These are phyloP conservation scores for Syzygium aromaticum DNA, from an alignment of 345 rosid genomes.

Conservation along the genomic window DNA sequence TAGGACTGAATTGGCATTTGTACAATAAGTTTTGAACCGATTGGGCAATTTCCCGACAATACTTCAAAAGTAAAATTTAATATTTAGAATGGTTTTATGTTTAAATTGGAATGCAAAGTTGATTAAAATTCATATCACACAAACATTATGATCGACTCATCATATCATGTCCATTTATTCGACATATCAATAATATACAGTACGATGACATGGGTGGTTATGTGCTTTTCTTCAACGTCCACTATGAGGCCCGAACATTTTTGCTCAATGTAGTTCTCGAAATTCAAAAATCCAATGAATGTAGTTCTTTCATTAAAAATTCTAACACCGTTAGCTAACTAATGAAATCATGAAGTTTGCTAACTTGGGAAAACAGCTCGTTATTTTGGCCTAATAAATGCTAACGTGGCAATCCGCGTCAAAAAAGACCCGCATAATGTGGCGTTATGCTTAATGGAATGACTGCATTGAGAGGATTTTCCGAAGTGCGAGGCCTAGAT, in stretches of 20 bases:
- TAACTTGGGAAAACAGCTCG: neutral
- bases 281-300: neutral
- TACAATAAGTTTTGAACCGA: too few relatives aligned
- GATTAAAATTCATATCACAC: neutral
- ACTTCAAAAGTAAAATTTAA: neutral
- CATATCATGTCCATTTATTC: neutral
- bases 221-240: neutral
- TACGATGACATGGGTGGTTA: neutral
- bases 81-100: neutral
- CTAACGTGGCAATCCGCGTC: neutral
- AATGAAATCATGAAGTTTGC: neutral
- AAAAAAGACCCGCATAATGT: neutral
- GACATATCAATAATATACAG: neutral
- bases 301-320: neutral
- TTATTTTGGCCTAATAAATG: neutral
- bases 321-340: neutral
- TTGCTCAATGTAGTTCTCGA: neutral
- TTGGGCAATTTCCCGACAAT: neutral
- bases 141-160: neutral
- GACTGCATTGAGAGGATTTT: neutral
- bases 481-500: neutral
- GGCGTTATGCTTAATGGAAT: fast-evolving
- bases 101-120: neutral
- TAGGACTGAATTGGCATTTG: neutral
- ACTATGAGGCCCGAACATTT: neutral